Evolutionary conservation across 2,329 filamentous ascomycete species (phyloP).

Genomic region (Ophiocordyceps robertsii): DNA sequence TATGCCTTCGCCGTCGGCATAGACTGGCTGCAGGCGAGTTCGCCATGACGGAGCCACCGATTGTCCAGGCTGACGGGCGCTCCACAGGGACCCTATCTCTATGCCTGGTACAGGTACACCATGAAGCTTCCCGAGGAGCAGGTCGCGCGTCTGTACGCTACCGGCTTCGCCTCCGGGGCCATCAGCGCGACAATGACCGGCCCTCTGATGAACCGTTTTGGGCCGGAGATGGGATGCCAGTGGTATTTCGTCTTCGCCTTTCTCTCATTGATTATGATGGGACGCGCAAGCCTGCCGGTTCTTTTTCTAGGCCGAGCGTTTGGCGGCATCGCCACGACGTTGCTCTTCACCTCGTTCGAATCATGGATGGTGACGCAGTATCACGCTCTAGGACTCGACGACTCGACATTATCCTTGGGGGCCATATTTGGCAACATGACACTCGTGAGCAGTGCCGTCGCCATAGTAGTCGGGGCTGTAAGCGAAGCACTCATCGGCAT

Average conservation of each 20-base stretch:
- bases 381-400: conserved; percentile 29
- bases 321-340: conserved; percentile 41
- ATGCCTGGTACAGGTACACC: conserved; percentile 37
- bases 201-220: conserved; percentile 26
- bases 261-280: conserved; percentile 36
- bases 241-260: conserved; percentile 39
- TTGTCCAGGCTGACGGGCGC: neutral
- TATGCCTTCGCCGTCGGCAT: neutral
- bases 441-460: conserved; percentile 39
- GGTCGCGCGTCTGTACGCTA: conserved; percentile 31
- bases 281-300: conserved; percentile 25
- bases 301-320: conserved; percentile 40
- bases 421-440: conserved; percentile 39
- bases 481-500: conserved; percentile 35
- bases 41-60: too few species aligned
- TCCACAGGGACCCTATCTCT: conserved; percentile 30
- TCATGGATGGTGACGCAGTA: conserved; percentile 48
- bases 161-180: conserved; percentile 34
- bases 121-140: conserved; percentile 28
- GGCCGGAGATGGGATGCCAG: conserved; percentile 36
- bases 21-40: conserved; percentile 1
- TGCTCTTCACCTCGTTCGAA: conserved; percentile 46
- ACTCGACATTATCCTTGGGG: conserved; percentile 26
- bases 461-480: conserved; percentile 37
- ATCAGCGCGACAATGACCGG: conserved; percentile 28